phyloP scores from a whole-genome alignment of 331 rosid genomes.

The Acacia concinna region DNA sequence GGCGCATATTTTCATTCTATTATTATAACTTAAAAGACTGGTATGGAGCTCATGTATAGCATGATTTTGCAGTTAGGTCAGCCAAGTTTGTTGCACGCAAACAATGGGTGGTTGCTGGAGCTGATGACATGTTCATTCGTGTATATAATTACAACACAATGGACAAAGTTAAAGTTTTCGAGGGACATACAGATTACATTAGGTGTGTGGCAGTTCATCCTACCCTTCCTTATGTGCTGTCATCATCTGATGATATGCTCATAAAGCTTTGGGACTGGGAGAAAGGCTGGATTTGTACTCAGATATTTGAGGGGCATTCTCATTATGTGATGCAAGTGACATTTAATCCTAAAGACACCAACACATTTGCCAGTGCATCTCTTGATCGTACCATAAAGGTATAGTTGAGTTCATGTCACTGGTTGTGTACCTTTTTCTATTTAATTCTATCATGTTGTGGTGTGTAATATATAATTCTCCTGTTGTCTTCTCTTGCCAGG shows the following conservation, averaged over 20 bases:
- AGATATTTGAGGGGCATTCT: constrained; percentile 98
- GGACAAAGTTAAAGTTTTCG: constrained; percentile 83
- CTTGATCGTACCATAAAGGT: constrained; percentile 99
- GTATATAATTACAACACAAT: constrained; percentile 80
- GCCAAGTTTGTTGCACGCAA: constrained; percentile 84
- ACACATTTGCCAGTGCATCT: constrained; percentile 99
- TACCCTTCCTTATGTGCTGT: constrained; percentile 73
- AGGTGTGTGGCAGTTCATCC: constrained; percentile 95
- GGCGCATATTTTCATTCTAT: constrained; percentile 25
- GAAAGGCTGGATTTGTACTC: constrained; percentile 92
- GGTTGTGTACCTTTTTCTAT: constrained; percentile 6
- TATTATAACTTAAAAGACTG: not conserved
- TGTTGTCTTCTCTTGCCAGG: constrained; percentile 50
- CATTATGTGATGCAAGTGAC: constrained; percentile 99
- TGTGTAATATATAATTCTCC: constrained; percentile 19
- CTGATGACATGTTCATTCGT: constrained; percentile 86
- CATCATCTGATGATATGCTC: constrained; percentile 92
- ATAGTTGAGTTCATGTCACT: constrained; percentile 28
- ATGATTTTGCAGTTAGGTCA: constrained; percentile 78
- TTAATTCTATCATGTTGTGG: not conserved
- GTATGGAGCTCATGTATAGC: constrained; percentile 29
- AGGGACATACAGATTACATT: constrained; percentile 91
- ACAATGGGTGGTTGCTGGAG: constrained; percentile 93
- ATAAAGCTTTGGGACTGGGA: constrained; percentile 98
- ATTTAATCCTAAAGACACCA: constrained; percentile 97